Base-by-base conservation (phyloP, 805 yeast genomes). In the Candida ficus region DNA sequence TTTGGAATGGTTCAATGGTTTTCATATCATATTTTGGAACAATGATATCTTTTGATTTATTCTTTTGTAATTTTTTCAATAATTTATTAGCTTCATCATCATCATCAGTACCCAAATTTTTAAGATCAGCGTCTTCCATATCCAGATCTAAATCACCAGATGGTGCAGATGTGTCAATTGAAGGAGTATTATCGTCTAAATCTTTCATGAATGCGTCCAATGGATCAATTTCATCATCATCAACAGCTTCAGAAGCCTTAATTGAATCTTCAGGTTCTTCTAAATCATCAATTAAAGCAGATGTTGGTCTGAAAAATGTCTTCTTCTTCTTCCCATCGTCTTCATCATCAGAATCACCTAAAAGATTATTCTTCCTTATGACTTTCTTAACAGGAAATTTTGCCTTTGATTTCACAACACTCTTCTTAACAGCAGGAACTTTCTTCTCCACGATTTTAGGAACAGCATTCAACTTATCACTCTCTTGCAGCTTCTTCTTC, bases 1-100 rank as follows among this genome's bases (percentile, higher is more conserved):
- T 85, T 14, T 73, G 57, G 49, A 88, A 79, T 0, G 78, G 73
- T 23, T 65, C 72, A 45, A 81, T 70, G 3, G 63, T 60, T 11
- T 71, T 60, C 18, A 49, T 18, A 17, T 35, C 57, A 53, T 30
- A 68, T 54, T 47, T 53, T 8, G 48, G 50, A 5, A 42, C 75
- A 73, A 44, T 74, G 73, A 33, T 78, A 66, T 8, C 60, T 50
- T 14, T 76, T 66, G 29, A 81, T 62, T 26, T 68, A 70, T 49
- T 82, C 75, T 39, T 73, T 73, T 49, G 72, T 66, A 50, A 67
- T 68, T 38, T 58, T 43, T 50, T 60, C 48, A 48, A 35, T 3
- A 56, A 37, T 17, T 44, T 64, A 10, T 56, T 62, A 16, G 67
- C 71, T 14, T 61, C 64, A 18, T 62, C 61, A 4, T 53, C 58